These are phyloP conservation scores for Buxus sempervirens DNA, from an alignment of 164 flowering plant species.

Conservation along the genomic window DNA sequence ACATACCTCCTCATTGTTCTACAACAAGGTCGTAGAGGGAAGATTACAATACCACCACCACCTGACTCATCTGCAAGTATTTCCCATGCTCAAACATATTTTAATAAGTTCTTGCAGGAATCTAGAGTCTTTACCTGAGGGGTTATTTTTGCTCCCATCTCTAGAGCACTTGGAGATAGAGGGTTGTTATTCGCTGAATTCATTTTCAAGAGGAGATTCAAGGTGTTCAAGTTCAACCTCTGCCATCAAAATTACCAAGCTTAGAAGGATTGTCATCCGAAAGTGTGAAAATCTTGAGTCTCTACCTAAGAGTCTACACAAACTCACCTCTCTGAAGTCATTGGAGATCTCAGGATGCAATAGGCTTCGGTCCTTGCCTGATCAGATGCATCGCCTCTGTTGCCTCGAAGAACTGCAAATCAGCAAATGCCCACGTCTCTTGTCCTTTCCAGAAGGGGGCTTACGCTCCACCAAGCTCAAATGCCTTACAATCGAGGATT, in stretches of 20 bases:
- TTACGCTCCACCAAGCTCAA: slow-evolving; percentile 20
- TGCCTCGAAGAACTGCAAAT: slow-evolving; percentile 15
- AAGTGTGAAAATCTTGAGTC: slow-evolving; percentile 20
- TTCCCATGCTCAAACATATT: not conserved
- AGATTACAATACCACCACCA: too few relatives aligned
- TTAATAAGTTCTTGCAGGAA: not conserved
- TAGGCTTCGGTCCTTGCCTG: not conserved
- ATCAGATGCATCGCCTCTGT: slow-evolving; percentile 13
- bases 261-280: slow-evolving; percentile 10
- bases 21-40: too few relatives aligned
- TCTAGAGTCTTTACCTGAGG: not conserved
- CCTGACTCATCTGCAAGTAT: too few relatives aligned
- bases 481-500: slow-evolving; percentile 13
- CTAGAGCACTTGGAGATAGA: not conserved
- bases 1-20: too few relatives aligned
- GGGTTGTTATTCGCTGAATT: not conserved
- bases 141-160: not conserved
- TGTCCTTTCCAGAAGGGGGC: slow-evolving; percentile 22
- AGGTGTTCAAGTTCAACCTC: not conserved
- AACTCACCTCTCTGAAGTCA: too few relatives aligned
- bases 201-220: not conserved
- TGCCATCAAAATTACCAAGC: not conserved
- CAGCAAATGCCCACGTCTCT: slow-evolving; percentile 12
- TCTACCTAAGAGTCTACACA: not conserved
- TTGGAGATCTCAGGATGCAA: not conserved